These are phyloP conservation scores for Solanum pinnatisectum DNA, from an alignment of 257 asterid genomes.

Conservation along the genomic window DNA sequence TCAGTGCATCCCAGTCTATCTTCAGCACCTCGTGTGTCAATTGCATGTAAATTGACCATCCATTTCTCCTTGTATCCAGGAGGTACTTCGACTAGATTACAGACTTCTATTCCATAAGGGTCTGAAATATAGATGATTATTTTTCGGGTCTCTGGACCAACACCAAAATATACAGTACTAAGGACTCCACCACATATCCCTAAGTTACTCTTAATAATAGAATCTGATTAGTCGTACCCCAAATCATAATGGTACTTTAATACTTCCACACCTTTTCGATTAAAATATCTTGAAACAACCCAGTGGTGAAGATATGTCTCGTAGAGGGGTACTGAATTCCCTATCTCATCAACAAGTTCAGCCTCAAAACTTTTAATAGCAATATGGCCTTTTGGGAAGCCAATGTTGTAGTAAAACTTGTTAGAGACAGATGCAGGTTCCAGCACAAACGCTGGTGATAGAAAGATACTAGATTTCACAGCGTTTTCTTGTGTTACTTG, in stretches of 20 bases:
- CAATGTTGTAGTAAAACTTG: slow-evolving; percentile 8
- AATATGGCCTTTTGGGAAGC: slow-evolving; percentile 32
- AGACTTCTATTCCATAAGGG: slow-evolving; percentile 31
- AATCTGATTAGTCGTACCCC: slow-evolving; percentile 3
- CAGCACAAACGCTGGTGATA: slow-evolving; percentile 19
- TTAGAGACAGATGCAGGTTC: slow-evolving; percentile 20
- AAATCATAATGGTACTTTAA: background rate
- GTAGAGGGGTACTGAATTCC: slow-evolving; percentile 20
- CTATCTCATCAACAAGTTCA: slow-evolving; percentile 25
- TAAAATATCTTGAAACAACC: slow-evolving; percentile 10
- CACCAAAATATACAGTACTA: slow-evolving; percentile 17
- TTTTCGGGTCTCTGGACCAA: slow-evolving; percentile 29
- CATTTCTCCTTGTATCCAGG: slow-evolving; percentile 23
- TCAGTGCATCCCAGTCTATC: slow-evolving; percentile 23
- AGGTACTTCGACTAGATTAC: slow-evolving; percentile 14
- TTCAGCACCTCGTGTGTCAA: slow-evolving; percentile 23
- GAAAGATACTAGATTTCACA: slow-evolving; percentile 15
- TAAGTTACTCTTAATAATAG: background rate
- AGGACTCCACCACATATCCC: slow-evolving; percentile 16
- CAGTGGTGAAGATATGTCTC: slow-evolving; percentile 35
- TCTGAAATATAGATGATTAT: slow-evolving; percentile 15
- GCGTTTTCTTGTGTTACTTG: background rate
- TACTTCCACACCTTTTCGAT: background rate
- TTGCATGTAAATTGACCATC: slow-evolving; percentile 25
- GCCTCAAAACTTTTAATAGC: slow-evolving; percentile 24